A percentile compares a stretch with the other conserved stretches of the same genome.
phyloP scores from a whole-genome alignment of 192 early-diverging fungal species.

The Dimargaris cristalligena region DNA sequence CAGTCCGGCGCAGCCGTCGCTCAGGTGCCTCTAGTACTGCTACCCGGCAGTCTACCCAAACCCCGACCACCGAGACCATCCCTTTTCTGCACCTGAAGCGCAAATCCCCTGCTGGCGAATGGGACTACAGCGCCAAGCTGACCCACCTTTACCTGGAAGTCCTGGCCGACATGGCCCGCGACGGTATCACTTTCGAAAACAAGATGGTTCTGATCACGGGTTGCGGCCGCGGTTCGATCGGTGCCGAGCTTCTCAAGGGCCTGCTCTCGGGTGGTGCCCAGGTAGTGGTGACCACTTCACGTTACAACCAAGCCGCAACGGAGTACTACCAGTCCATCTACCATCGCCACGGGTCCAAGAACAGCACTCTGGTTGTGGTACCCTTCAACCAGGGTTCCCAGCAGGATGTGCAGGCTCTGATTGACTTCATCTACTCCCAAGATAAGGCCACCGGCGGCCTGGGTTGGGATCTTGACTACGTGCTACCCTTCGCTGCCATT shows the following conservation, averaged over 20 bases:
- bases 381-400: conserved; percentile 88
- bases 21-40: conserved; percentile 28
- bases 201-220: conserved; percentile 80
- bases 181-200: conserved; percentile 74
- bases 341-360: conserved; percentile 74
- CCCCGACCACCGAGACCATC: conserved; percentile 40
- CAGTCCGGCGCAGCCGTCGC: conserved; percentile 19
- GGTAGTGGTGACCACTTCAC: conserved; percentile 83
- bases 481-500: conserved; percentile 91
- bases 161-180: conserved; percentile 56
- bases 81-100: conserved; percentile 62
- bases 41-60: conserved; percentile 5
- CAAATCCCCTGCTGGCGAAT: conserved; percentile 46
- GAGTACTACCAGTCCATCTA: conserved; percentile 81
- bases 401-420: conserved; percentile 62
- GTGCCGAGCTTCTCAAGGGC: conserved; percentile 61
- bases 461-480: conserved; percentile 84
- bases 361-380: conserved; percentile 67
- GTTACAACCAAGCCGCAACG: conserved; percentile 59
- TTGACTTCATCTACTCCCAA: conserved; percentile 75
- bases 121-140: conserved; percentile 64
- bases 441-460: conserved; percentile 51
- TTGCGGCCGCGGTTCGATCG: conserved; percentile 79
- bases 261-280: conserved; percentile 73
- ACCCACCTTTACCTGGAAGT: conserved; percentile 72